Evolutionary conservation across 495 filamentous ascomycete species (phyloP).

Genomic region (Cenococcum geophilum): DNA sequence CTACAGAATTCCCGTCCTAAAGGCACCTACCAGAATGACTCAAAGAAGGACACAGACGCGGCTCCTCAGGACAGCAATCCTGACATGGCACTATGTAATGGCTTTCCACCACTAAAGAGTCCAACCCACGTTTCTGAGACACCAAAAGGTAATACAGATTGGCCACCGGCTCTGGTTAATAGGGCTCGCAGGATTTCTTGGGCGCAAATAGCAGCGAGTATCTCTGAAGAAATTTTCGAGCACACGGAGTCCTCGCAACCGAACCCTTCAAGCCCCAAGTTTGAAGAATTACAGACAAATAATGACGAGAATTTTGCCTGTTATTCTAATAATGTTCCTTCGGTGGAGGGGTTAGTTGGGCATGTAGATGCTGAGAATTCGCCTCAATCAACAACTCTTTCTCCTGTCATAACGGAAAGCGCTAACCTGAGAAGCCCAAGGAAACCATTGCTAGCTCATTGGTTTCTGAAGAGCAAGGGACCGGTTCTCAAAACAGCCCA

Average conservation of each 20-base stretch:
- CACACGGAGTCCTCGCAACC: background rate
- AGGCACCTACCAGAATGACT: background rate
- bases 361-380: background rate
- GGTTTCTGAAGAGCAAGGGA: conserved; percentile 5
- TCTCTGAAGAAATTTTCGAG: background rate
- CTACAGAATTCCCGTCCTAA: background rate
- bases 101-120: background rate
- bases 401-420: background rate
- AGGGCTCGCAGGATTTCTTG: background rate
- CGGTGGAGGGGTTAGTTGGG: background rate
- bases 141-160: background rate
- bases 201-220: background rate
- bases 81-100: background rate
- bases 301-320: background rate
- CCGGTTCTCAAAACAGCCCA: conserved; percentile 15
- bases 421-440: conserved; percentile 9
- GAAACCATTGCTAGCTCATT: conserved; percentile 15
- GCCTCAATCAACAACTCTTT: background rate
- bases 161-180: background rate
- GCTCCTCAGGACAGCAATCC: background rate
- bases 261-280: background rate
- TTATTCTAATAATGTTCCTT: background rate
- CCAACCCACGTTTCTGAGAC: background rate
- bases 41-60: too few species aligned
- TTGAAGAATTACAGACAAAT: background rate